Conservation (phyloP, 2,329 filamentous ascomycete genomes). For the Fusarium burgessii region DNA sequence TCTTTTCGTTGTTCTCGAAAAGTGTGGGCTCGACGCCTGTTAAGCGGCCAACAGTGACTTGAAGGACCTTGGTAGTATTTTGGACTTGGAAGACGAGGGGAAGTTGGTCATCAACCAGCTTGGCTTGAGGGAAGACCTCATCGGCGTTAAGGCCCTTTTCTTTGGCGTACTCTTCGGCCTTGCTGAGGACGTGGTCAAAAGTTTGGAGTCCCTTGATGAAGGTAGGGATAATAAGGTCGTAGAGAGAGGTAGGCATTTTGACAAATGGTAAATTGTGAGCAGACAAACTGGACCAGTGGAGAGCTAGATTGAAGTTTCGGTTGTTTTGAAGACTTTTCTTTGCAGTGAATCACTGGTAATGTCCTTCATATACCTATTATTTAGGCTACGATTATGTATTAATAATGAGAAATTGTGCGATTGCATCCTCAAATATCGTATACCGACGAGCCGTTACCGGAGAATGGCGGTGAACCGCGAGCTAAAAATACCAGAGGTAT, state of each 20-base stretch:
- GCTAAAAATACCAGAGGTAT: not conserved
- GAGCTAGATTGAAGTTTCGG: no score
- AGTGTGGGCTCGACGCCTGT: conserved; percentile 31
- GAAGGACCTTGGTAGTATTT: conserved; percentile 28
- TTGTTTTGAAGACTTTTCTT: no score
- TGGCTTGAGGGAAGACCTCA: conserved; percentile 19
- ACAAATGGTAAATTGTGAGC: not conserved
- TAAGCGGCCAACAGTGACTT: conserved; percentile 23
- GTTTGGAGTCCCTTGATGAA: not conserved
- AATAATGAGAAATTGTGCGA: not conserved
- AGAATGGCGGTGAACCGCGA: not conserved
- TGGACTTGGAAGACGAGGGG: conserved; percentile 40
- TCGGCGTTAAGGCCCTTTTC: conserved; percentile 32
- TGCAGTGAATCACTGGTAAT: no score
- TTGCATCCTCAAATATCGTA: not conserved
- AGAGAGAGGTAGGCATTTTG: conserved; percentile 8
- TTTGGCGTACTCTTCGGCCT: conserved; percentile 39
- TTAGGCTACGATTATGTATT: not conserved
- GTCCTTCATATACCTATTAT: not conserved
- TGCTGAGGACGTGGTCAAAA: conserved; percentile 3
- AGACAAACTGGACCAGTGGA: rapidly evolving
- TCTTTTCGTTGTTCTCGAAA: conserved; percentile 20
- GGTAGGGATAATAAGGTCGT: conserved; percentile 3
- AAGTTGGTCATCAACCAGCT: conserved; percentile 36
- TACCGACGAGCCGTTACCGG: conserved; percentile 3